Percentiles rank a stretch among this genome's conserved stretches.
phyloP scores from a whole-genome alignment of 2,329 filamentous ascomycete genomes.

The Aureobasidium mangrovei region DNA sequence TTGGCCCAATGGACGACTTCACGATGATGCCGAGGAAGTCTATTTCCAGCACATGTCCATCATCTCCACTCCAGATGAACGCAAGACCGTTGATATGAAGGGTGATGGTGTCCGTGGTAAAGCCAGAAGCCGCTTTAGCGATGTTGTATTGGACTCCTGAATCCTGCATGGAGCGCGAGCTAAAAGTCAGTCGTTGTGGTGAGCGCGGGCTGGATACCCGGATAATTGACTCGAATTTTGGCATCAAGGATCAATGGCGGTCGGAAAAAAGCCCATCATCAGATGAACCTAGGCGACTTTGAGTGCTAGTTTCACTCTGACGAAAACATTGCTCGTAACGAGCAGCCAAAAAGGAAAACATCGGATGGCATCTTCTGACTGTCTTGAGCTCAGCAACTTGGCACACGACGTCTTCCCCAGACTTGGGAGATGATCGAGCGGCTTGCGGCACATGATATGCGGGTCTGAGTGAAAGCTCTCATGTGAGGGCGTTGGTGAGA shows the following conservation, averaged over 20 bases:
- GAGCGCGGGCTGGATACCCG: not conserved
- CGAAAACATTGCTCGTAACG: not conserved
- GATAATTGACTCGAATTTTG: not conserved
- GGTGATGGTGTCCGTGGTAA: not conserved
- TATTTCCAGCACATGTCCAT: not conserved
- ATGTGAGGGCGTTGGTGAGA: not conserved
- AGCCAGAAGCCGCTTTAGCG: not conserved
- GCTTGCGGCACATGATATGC: not conserved
- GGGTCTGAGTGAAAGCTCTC: not conserved
- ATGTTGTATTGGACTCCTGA: slow-evolving; percentile 5
- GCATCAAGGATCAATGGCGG: not conserved
- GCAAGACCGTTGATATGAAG: not conserved
- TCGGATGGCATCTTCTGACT: slow-evolving; percentile 1
- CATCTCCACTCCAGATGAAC: not conserved
- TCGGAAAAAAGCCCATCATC: not conserved
- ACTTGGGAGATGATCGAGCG: not conserved
- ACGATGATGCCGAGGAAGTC: not conserved
- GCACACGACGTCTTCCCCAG: not conserved
- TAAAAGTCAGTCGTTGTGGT: not conserved
- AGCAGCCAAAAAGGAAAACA: not conserved
- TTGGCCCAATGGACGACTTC: not conserved
- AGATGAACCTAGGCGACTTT: not conserved
- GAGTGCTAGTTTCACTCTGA: not conserved
- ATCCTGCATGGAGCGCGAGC: not conserved
- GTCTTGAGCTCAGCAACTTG: not conserved